Percentiles rank a stretch among this genome's conserved stretches.
These are phyloP conservation scores for Nannochloropsis limnetica DNA, from an alignment of 352 stramenopile genomes.

Conservation along the genomic window DNA sequence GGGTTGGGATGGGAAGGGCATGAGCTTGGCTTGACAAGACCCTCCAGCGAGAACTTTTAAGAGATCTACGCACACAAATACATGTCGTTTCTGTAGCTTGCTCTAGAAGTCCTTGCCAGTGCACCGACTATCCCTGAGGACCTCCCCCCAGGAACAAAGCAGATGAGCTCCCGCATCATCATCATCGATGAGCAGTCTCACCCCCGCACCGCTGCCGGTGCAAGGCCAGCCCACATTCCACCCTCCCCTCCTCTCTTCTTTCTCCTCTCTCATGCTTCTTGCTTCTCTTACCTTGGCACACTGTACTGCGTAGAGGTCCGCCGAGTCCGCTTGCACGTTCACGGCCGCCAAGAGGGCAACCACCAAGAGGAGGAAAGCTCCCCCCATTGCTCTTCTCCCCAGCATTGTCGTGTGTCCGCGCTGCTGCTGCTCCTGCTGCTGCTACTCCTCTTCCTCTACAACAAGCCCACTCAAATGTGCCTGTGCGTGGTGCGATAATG, in stretches of 20 bases:
- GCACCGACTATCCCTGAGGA: not conserved
- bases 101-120: not conserved
- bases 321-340: not conserved
- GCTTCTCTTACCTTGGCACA: constrained; percentile 17
- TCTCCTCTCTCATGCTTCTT: not conserved
- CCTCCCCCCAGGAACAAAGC: not conserved
- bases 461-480: not conserved
- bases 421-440: not conserved
- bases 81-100: not conserved
- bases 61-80: not conserved
- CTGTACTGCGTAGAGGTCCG: constrained; percentile 14
- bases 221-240: not conserved
- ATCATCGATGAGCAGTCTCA: not conserved
- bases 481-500: not conserved
- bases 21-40: not conserved
- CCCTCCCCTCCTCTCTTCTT: not conserved
- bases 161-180: not conserved
- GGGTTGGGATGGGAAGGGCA: not conserved
- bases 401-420: not conserved
- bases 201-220: too few relatives aligned
- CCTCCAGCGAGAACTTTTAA: not conserved
- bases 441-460: not conserved
- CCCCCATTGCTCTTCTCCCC: constrained; percentile 22
- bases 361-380: constrained; percentile 16
- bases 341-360: not conserved